Conservation (phyloP, 768 basidiomycete genomes). For the Heimioporus sp. region DNA sequence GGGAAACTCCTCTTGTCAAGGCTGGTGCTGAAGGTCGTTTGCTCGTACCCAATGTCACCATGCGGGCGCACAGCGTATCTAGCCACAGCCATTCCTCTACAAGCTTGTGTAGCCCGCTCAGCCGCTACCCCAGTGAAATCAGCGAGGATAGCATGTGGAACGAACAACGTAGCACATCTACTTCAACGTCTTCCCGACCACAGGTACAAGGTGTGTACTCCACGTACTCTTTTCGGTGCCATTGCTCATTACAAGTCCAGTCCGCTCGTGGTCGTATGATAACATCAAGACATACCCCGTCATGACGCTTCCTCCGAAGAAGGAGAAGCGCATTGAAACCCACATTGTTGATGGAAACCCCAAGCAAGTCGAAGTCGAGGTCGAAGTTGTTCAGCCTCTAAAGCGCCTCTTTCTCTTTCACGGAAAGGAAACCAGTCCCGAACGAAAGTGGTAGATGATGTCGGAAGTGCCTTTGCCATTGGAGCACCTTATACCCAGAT, state of each 20-base stretch:
- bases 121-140: slow-evolving; percentile 39
- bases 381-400: slow-evolving; percentile 52
- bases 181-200: slow-evolving; percentile 36
- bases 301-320: slow-evolving; percentile 48
- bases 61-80: slow-evolving; percentile 33
- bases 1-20: slow-evolving; percentile 56
- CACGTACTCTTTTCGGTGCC: neutral
- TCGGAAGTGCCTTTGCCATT: slow-evolving; percentile 6
- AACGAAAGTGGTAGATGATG: slow-evolving; percentile 27
- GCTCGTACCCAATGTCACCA: slow-evolving; percentile 47
- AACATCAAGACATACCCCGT: slow-evolving; percentile 67
- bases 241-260: slow-evolving; percentile 33
- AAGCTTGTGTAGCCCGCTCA: slow-evolving; percentile 37
- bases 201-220: slow-evolving; percentile 49
- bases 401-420: slow-evolving; percentile 75
- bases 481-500: slow-evolving; percentile 29
- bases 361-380: slow-evolving; percentile 48
- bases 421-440: slow-evolving; percentile 36
- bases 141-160: slow-evolving; percentile 35
- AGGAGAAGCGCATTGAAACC: slow-evolving; percentile 49
- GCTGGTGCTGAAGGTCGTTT: slow-evolving; percentile 64
- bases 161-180: slow-evolving; percentile 21
- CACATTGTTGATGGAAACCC: slow-evolving; percentile 50
- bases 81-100: slow-evolving; percentile 29
- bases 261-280: slow-evolving; percentile 76